A percentile compares a stretch with the other conserved stretches of the same genome.
These are phyloP conservation scores for Russula emetica DNA, from an alignment of 768 basidiomycete species.

Conservation along the genomic window DNA sequence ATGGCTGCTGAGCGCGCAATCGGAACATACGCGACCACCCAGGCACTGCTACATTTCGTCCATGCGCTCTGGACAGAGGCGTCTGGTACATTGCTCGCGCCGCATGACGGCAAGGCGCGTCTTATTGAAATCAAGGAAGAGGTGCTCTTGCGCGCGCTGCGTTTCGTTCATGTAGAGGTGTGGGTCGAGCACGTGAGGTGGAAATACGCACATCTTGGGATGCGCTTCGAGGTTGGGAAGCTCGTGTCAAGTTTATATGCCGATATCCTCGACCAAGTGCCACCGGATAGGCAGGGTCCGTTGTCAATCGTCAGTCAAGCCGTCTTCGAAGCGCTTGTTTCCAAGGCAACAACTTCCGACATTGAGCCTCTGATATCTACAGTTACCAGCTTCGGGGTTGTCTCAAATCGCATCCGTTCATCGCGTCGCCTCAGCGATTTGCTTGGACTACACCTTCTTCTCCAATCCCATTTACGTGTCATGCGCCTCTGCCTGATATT, in stretches of 20 bases:
- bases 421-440: conserved; percentile 68
- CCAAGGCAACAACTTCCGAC: conserved; percentile 71
- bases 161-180: conserved; percentile 79
- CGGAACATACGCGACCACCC: conserved; percentile 78
- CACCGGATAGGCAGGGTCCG: conserved; percentile 53
- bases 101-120: conserved; percentile 53
- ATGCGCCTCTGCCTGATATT: conserved; percentile 57
- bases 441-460: conserved; percentile 58
- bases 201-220: conserved; percentile 79
- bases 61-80: conserved; percentile 74
- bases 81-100: conserved; percentile 45
- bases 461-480: conserved; percentile 63
- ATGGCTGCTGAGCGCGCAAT: conserved; percentile 64
- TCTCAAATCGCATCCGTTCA: conserved; percentile 55
- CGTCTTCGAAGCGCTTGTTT: conserved; percentile 66
- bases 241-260: conserved; percentile 63
- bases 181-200: conserved; percentile 85
- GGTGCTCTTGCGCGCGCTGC: conserved; percentile 70
- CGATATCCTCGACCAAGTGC: conserved; percentile 58
- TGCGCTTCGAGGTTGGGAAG: conserved; percentile 78
- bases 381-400: conserved; percentile 56
- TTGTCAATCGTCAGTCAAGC: conserved; percentile 58
- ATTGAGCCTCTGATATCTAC: conserved; percentile 75
- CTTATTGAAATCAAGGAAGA: conserved; percentile 77
- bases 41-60: conserved; percentile 71